Evolutionary conservation across 2,329 filamentous ascomycete genomes (phyloP), one percentile per base, ranked within the genome.

Genomic region (Onygena corvina): DNA sequence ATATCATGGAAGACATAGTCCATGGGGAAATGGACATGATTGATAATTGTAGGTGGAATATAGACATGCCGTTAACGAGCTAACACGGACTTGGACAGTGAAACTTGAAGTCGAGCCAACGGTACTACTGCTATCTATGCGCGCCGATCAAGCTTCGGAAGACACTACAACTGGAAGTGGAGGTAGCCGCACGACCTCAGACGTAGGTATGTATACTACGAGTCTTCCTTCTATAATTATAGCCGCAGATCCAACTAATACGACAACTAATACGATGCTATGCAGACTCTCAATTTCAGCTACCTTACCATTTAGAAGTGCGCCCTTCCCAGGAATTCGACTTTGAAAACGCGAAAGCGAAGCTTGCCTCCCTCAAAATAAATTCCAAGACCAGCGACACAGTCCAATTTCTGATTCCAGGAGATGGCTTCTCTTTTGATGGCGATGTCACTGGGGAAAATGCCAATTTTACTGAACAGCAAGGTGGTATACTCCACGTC

Each of bases 1-100:
- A 77, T 51, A 72, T 94, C 36, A 80, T 93, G 61, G 81, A 90
- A 60, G 89, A 95, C 56, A 74, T 86, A 7, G 73, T 77, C 12
- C 72, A 79, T 56, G 83, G 81, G 3, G 80, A 79, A n/a, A 62
- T 78, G n/a, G 80, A 86, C 30, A 69, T 82, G 9, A 69, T 84
- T n/a, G 79, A 85, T 52, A 79, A 75, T 3, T 56, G 71, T 73
- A 52, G 42, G 64, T 57, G 51, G 36, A 25, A 18, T 23, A 8
- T 23, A 4, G 1, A 23, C 30, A 25, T 53, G n/a, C n/a, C n/a
- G n/a, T n/a, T n/a, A n/a, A n/a, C n/a, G n/a, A n/a, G n/a, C n/a
- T n/a, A n/a, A 56, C 40, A 51, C 53, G 51, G 55, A 35, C 59
- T 61, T 59, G 52, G 44, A 58, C 11, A 82, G 79, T 84, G 56